These are phyloP conservation scores for Aleurites moluccanus DNA, from an alignment of 441 rosid species.

Conservation along the genomic window DNA sequence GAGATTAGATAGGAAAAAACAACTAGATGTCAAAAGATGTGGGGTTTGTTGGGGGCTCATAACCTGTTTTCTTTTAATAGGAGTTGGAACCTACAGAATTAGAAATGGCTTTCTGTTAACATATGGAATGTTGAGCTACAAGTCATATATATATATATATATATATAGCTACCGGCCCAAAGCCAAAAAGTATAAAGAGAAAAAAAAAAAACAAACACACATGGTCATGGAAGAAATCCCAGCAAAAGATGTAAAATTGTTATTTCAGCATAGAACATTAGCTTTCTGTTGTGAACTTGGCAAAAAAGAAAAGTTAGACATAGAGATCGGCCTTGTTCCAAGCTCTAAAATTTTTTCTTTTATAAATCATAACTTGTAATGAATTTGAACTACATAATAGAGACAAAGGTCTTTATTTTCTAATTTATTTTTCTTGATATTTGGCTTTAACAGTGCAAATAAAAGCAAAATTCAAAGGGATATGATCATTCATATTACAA, in stretches of 20 bases:
- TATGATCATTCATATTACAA: no score
- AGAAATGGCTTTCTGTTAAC: background rate
- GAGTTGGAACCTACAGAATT: constrained; percentile 11
- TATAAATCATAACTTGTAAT: background rate
- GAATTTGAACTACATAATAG: no score
- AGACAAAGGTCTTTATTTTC: no score
- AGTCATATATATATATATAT: no score
- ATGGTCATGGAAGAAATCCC: background rate
- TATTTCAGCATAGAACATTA: background rate
- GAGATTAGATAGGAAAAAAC: constrained; percentile 20
- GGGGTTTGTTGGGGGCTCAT: background rate
- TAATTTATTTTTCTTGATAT: no score
- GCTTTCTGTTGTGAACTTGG: background rate
- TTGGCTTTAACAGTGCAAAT: no score
- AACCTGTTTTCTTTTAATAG: background rate
- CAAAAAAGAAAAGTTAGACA: background rate
- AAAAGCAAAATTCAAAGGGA: no score
- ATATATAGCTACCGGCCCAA: background rate
- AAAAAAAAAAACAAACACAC: background rate
- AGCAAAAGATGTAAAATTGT: background rate
- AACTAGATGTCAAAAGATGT: constrained; percentile 17
- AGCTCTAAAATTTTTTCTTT: background rate
- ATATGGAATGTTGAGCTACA: constrained; percentile 11
- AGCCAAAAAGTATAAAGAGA: background rate
- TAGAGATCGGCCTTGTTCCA: background rate